phyloP scores from a whole-genome alignment of 495 filamentous ascomycete species.

The Penicillium arizonense region DNA sequence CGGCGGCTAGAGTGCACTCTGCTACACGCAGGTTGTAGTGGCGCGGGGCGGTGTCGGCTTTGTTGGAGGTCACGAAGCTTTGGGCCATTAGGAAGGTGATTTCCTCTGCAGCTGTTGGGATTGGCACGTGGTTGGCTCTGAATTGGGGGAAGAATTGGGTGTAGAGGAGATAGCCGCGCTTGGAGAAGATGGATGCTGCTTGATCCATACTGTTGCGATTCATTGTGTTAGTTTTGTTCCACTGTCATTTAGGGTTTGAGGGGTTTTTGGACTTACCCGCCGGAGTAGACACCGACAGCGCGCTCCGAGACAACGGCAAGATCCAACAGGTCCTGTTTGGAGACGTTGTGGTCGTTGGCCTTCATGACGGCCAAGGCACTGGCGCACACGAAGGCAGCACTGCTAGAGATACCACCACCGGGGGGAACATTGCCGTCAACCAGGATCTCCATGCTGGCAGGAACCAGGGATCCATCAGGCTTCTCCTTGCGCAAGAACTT shows the following conservation, averaged over 20 bases:
- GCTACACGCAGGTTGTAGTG: constrained; percentile 97
- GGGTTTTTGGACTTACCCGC: constrained; percentile 59
- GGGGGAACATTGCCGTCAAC: constrained; percentile 90
- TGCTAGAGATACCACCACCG: constrained; percentile 89
- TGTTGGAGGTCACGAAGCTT: constrained; percentile 89
- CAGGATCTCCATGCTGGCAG: constrained; percentile 80
- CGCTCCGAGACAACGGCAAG: constrained; percentile 92
- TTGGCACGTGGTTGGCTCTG: constrained; percentile 70
- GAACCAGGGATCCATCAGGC: constrained; percentile 49
- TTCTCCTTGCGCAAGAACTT: constrained; percentile 72
- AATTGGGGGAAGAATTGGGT: constrained; percentile 88
- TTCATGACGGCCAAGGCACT: constrained; percentile 85
- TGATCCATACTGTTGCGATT: constrained; percentile 73
- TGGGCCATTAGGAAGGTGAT: constrained; percentile 92
- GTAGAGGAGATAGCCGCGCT: constrained; percentile 80
- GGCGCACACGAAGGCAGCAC: constrained; percentile 90
- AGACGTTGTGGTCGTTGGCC: constrained; percentile 80
- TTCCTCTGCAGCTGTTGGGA: constrained; percentile 79
- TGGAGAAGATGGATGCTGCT: constrained; percentile 91
- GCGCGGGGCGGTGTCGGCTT: constrained; percentile 86
- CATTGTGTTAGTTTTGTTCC: not conserved
- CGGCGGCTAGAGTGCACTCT: constrained; percentile 87
- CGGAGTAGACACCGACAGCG: constrained; percentile 93
- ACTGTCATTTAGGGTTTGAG: not conserved
- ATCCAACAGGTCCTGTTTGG: constrained; percentile 87